A percentile compares a stretch with the other conserved stretches of the same genome.
phyloP scores from a whole-genome alignment of 1,284 basidiomycete genomes.

The Mrakiaceae sp. region DNA sequence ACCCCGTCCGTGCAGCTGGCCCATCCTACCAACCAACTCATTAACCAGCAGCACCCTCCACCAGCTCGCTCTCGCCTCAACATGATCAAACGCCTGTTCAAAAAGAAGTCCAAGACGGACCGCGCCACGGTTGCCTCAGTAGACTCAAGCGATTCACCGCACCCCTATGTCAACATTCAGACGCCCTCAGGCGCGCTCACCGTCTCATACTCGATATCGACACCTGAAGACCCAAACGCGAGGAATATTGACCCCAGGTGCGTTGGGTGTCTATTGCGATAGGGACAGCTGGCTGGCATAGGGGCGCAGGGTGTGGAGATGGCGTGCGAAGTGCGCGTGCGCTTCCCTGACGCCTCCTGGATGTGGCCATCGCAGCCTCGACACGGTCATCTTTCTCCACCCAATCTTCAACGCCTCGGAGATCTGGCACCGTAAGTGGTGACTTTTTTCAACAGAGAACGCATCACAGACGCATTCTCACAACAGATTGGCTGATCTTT shows the following conservation, averaged over 20 bases:
- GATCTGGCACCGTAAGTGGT: constrained; percentile 11
- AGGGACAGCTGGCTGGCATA: too few species aligned
- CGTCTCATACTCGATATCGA: neutral
- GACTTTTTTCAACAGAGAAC: neutral
- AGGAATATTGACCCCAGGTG: neutral
- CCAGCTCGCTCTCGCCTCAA: too few species aligned
- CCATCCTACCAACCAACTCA: too few species aligned
- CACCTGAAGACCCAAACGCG: neutral
- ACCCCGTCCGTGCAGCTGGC: too few species aligned
- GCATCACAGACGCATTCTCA: neutral
- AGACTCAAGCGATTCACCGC: too few species aligned
- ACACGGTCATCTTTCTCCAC: neutral
- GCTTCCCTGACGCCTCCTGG: too few species aligned
- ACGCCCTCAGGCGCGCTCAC: neutral
- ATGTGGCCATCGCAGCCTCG: neutral
- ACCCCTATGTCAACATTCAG: neutral
- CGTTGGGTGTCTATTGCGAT: neutral
- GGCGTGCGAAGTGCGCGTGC: too few species aligned
- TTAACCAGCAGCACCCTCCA: too few species aligned
- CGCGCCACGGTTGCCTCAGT: too few species aligned
- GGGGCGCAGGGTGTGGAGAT: too few species aligned
- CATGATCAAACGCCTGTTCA: too few species aligned
- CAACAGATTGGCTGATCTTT: neutral
- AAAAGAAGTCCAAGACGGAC: too few species aligned
- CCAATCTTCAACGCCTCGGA: constrained; percentile 1